These are phyloP conservation scores for Hemisphaericaspora xylofermentans DNA, from an alignment of 1,139 yeast species.

Conservation along the genomic window DNA sequence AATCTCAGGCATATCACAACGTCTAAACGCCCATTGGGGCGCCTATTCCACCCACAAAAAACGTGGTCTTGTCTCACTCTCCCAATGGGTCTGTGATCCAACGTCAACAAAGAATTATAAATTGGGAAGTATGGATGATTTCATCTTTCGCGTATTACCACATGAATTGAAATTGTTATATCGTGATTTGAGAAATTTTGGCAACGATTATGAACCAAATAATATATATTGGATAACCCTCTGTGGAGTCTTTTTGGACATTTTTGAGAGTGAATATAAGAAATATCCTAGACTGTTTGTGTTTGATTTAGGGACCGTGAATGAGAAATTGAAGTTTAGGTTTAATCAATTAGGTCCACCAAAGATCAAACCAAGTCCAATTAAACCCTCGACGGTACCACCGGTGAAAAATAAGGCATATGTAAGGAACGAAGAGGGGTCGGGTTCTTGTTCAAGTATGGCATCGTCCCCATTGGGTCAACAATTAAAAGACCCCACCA, in stretches of 20 bases:
- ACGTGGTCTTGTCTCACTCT: too few species aligned
- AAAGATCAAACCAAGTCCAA: not conserved
- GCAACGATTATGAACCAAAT: not conserved
- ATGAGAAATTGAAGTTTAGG: not conserved
- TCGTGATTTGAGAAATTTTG: not conserved
- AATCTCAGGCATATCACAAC: not conserved
- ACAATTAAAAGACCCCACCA: too few species aligned
- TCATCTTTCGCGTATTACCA: not conserved
- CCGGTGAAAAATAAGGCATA: too few species aligned
- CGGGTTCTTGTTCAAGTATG: too few species aligned
- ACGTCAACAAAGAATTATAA: not conserved
- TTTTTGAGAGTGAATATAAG: not conserved
- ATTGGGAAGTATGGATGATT: not conserved
- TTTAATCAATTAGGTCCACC: not conserved
- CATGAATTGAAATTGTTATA: not conserved
- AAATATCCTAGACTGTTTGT: not conserved
- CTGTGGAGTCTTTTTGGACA: not conserved
- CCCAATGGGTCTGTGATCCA: too few species aligned
- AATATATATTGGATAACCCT: not conserved
- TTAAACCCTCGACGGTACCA: too few species aligned
- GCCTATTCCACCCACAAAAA: too few species aligned
- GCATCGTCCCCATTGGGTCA: too few species aligned
- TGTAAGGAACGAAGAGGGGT: too few species aligned
- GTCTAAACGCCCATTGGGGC: not conserved
- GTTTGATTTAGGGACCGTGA: not conserved